phyloP scores from a whole-genome alignment of 176 grass and related monocot species.

The Alloteropsis semialata region DNA sequence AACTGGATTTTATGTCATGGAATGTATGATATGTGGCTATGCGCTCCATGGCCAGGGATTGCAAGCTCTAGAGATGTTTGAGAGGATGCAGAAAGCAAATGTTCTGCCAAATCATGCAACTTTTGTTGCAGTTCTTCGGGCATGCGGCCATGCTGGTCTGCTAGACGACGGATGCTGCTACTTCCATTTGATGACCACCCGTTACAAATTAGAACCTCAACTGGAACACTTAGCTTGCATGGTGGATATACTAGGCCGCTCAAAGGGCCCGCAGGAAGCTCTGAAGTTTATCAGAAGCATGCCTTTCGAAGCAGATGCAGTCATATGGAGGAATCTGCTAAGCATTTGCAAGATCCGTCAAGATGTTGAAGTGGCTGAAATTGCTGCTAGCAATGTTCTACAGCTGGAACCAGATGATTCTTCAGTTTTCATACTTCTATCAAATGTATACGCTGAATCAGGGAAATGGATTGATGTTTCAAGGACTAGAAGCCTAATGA shows the following conservation, averaged over 20 bases:
- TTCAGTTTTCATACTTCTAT: conserved; percentile 68
- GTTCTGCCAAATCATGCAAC: conserved; percentile 76
- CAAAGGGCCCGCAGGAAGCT: conserved; percentile 62
- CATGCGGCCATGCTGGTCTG: conserved; percentile 77
- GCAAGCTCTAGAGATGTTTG: conserved; percentile 78
- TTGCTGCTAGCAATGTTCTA: conserved; percentile 62
- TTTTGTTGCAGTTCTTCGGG: conserved; percentile 79
- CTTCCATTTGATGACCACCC: conserved; percentile 67
- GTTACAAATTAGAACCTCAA: conserved; percentile 73
- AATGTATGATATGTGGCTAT: conserved; percentile 91
- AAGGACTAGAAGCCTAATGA: conserved; percentile 69
- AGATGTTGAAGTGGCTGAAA: conserved; percentile 71
- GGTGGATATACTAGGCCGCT: conserved; percentile 83
- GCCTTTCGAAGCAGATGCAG: conserved; percentile 69
- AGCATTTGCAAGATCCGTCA: conserved; percentile 65
- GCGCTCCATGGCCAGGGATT: conserved; percentile 68
- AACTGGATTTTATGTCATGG: conserved; percentile 80
- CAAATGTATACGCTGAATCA: conserved; percentile 67
- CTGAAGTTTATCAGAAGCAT: conserved; percentile 64
- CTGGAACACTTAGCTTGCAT: conserved; percentile 86
- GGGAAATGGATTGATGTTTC: conserved; percentile 70
- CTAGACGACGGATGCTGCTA: conserved; percentile 60
- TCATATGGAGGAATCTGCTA: conserved; percentile 79
- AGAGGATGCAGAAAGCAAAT: conserved; percentile 77
- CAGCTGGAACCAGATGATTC: conserved; percentile 64